phyloP scores from a whole-genome alignment of 768 basidiomycete species.

The Mycena floridula region DNA sequence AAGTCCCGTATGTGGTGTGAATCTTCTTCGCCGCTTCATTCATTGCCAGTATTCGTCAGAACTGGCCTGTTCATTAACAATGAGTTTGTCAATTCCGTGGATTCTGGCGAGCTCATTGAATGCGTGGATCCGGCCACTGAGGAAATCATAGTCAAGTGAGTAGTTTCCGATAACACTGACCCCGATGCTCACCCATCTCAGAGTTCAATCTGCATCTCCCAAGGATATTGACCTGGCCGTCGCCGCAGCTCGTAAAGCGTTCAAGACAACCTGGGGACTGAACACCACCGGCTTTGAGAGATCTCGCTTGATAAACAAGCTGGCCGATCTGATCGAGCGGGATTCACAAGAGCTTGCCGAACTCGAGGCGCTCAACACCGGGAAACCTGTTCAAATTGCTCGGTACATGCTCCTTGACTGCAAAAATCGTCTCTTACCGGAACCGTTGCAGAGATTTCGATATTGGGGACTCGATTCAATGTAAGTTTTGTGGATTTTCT shows the following conservation, averaged over 20 bases:
- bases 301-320: slow-evolving; percentile 72
- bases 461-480: slow-evolving; percentile 71
- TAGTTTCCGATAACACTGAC: not conserved
- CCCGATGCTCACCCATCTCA: not conserved
- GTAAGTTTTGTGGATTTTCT: too few relatives aligned
- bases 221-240: slow-evolving; percentile 85
- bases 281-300: slow-evolving; percentile 82
- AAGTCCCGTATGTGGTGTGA: too few relatives aligned
- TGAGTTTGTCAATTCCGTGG: slow-evolving; percentile 74
- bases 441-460: slow-evolving; percentile 58
- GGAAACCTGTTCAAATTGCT: slow-evolving; percentile 69
- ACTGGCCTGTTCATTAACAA: slow-evolving; percentile 92
- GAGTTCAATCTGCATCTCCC: slow-evolving; percentile 26
- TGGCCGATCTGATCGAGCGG: slow-evolving; percentile 87
- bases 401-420: too few relatives aligned
- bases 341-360: slow-evolving; percentile 78
- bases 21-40: too few relatives aligned
- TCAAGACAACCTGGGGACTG: slow-evolving; percentile 84
- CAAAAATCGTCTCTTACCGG: slow-evolving; percentile 1
- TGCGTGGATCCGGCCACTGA: slow-evolving; percentile 74
- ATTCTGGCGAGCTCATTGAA: slow-evolving; percentile 61
- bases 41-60: too few relatives aligned
- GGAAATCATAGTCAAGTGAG: slow-evolving; percentile 59
- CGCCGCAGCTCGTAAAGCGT: slow-evolving; percentile 75
- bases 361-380: slow-evolving; percentile 84